Evolutionary conservation across 768 basidiomycete species (phyloP).

Genomic region (Galerina marginata): DNA sequence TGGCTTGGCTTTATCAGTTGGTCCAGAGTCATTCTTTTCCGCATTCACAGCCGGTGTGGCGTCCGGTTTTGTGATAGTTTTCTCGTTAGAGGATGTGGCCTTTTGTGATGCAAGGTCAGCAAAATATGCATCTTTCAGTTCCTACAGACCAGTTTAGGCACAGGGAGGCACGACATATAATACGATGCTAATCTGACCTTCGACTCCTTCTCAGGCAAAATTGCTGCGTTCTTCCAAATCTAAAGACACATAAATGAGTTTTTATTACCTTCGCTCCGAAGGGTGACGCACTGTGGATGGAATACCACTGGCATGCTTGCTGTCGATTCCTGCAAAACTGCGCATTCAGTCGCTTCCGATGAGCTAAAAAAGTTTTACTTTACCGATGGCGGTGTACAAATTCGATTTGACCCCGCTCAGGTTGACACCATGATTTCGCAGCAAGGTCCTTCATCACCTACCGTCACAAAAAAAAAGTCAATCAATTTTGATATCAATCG

Average conservation of each 20-base stretch:
- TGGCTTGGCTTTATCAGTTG: constrained; percentile 27
- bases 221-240: constrained; percentile 71
- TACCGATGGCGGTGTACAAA: constrained; percentile 69
- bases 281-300: constrained; percentile 62
- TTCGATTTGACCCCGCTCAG: constrained; percentile 75
- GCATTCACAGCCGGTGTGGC: constrained; percentile 17
- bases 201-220: constrained; percentile 64
- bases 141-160: constrained; percentile 39
- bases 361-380: constrained; percentile 2
- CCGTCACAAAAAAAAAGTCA: neutral
- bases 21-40: no score
- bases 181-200: constrained; percentile 46
- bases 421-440: constrained; percentile 68
- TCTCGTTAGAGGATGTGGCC: constrained; percentile 1
- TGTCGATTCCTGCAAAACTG: constrained; percentile 59
- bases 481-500: neutral
- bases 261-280: neutral
- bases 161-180: neutral
- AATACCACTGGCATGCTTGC: constrained; percentile 78
- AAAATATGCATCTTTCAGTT: constrained; percentile 66
- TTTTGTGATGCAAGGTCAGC: constrained; percentile 45
- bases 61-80: constrained; percentile 22
- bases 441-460: constrained; percentile 76
- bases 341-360: neutral
- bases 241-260: constrained; percentile 27